These are phyloP conservation scores for Boehmeria nivea DNA, from an alignment of 306 rosid species.

Conservation along the genomic window DNA sequence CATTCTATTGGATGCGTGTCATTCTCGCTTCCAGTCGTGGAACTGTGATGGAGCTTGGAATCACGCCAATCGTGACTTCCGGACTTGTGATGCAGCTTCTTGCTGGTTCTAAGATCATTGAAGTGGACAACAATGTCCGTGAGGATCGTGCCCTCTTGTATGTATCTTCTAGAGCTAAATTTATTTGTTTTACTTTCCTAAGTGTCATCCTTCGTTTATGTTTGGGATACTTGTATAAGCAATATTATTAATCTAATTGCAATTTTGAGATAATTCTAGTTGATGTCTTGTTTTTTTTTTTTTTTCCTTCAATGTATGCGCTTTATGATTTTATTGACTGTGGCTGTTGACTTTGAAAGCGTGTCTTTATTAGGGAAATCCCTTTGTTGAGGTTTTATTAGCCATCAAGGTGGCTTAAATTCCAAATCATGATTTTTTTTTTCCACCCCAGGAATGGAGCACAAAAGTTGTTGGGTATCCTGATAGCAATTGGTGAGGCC, in stretches of 20 bases:
- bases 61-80: conserved; percentile 91
- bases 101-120: conserved; percentile 88
- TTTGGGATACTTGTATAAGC: neutral
- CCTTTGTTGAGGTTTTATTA: no score
- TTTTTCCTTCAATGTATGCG: neutral
- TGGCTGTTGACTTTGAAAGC: neutral
- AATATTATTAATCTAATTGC: neutral
- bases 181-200: neutral
- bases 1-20: conserved; percentile 96
- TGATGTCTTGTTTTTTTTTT: neutral
- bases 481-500: conserved; percentile 93
- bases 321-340: neutral
- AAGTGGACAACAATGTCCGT: conserved; percentile 89
- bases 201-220: no score
- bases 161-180: conserved; percentile 19
- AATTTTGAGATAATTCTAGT: neutral
- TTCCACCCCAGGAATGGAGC: conserved; percentile 86
- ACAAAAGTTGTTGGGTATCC: conserved; percentile 79
- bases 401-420: no score
- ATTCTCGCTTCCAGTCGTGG: conserved; percentile 93
- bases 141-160: conserved; percentile 94
- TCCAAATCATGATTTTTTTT: no score
- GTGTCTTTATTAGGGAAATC: no score
- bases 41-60: conserved; percentile 95
- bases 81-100: conserved; percentile 91